Base-by-base conservation (phyloP, 1,284 basidiomycete genomes). In the Malassezia caprae region DNA sequence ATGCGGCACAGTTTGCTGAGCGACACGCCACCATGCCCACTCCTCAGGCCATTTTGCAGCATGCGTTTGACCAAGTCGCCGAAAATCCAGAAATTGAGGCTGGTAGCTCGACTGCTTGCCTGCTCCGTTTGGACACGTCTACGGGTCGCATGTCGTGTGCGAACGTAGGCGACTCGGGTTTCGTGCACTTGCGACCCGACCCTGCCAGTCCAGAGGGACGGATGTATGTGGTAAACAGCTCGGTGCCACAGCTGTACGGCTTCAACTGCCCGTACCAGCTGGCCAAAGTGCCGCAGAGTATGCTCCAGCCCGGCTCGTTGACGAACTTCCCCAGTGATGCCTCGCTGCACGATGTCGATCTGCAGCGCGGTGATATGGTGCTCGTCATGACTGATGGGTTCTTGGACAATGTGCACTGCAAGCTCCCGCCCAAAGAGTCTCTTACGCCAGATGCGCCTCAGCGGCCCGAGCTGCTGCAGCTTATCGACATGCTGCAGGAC, bases 101-200 rank as follows among this genome's bases (percentile, higher is more conserved):
- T 49, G 88, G 89, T 47, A 88, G 87, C 15, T 89, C 88, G 66
- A 91, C 88, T 0, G 88, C 87, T 13, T 88, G 86, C 68, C 75
- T 91, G 28, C 72, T 89, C 26, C 86, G 82, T 37, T 74, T 91
- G 35, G 88, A 90, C 67, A 80, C 85, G 1, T 80, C 82, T 12
- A 84, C 83, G 1, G 88, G 88, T 19, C 61, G 83, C 39, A 77
- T 90, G 47, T 82, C 83, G 34, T 83, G 86, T 19, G 87, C 87
- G 54, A 91, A 90, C 84, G 86, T 91, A 53, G 88, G 88, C 15
- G 88, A 91, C 74, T 89, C 87, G 44, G 86, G 87, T 12, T 90
- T 85, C 72, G 78, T 82, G 58, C 83, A 91, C 52, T 81, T 90
- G 53, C 64, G 70, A 15, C 58, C 65, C 23, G 45, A 52, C 23